phyloP scores from a whole-genome alignment of 108 stramenopile genomes.

The Nitzschia palea region DNA sequence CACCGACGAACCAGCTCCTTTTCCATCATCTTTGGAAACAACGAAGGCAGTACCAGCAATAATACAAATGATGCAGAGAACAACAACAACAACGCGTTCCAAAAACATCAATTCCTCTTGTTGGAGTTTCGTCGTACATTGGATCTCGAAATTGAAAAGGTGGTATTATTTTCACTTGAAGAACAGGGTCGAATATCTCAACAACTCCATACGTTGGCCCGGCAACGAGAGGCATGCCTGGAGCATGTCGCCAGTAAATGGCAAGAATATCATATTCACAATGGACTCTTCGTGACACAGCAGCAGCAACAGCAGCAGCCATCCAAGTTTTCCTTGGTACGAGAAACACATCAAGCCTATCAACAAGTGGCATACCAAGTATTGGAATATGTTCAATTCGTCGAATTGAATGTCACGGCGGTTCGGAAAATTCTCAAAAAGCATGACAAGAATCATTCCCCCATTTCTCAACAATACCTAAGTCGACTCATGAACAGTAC shows the following conservation, averaged over 20 bases:
- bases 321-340: background rate
- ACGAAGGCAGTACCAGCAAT: background rate
- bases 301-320: background rate
- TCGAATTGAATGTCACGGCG: conserved; percentile 54
- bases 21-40: background rate
- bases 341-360: background rate
- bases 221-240: conserved; percentile 9
- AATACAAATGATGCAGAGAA: background rate
- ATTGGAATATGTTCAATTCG: conserved; percentile 5
- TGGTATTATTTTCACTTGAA: conserved; percentile 58
- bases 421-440: conserved; percentile 84
- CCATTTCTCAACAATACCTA: background rate
- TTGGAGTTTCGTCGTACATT: conserved; percentile 47
- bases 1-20: conserved; percentile 5
- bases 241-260: background rate
- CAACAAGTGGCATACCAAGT: background rate
- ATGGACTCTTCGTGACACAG: background rate
- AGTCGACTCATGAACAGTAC: background rate
- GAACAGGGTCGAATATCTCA: conserved; percentile 51
- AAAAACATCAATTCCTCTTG: background rate
- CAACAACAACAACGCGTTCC: background rate
- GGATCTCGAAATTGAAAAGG: conserved; percentile 70
- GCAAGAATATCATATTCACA: background rate
- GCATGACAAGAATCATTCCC: conserved; percentile 64
- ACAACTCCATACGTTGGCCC: conserved; percentile 17